Base-by-base conservation (phyloP, 169 alveolate genomes). In the Eimeria tenella region DNA sequence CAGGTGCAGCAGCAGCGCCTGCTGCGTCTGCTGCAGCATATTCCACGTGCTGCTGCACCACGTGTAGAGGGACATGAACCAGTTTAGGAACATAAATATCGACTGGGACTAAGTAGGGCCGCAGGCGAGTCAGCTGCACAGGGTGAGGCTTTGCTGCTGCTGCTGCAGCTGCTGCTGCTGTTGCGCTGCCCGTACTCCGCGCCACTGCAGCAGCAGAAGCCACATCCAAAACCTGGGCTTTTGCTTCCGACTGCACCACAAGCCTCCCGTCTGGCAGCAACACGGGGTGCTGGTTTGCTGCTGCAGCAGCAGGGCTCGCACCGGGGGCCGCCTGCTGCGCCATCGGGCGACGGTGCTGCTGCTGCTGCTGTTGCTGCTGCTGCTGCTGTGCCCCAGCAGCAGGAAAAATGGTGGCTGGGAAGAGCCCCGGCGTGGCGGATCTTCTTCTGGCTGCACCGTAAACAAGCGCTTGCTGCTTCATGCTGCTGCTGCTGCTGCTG, bases 401-500 rank as follows among this genome's bases (percentile, higher is more conserved):
- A 23, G 79, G 79, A 1, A 21, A 9, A 21, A 11, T 15, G 0
- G 42, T 31, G 42, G 79, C 79, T 17, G 42, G 31, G 21, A 9
- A 68, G 0, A 21, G 11, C 15, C 50, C 79, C 1, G 79, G n/a
- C n/a, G 79, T n/a, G 49, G n/a, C 79, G n/a, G 42, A n/a, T 68
- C 50, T 68, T n/a, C 50, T 8, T 68, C 50, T 11, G 49, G 50
- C n/a, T 13, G 42, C 11, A 11, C 79, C 21, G 31, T 15, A n/a
- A 68, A n/a, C 50, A 11, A 68, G n/a, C n/a, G 49, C 31, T 11
- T 68, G 79, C 31, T 15, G 50, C 50, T n/a, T 11, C n/a, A 21
- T n/a, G 79, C 79, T 21, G 50, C 15, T 68, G 31, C 79, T n/a
- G 31, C 50, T n/a, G 50, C 79, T n/a, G 79, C 79, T 21, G n/a